Evolutionary conservation across 768 basidiomycete genomes (phyloP), one percentile per base, ranked within the genome.

Genomic region (Calvatia gigantea): DNA sequence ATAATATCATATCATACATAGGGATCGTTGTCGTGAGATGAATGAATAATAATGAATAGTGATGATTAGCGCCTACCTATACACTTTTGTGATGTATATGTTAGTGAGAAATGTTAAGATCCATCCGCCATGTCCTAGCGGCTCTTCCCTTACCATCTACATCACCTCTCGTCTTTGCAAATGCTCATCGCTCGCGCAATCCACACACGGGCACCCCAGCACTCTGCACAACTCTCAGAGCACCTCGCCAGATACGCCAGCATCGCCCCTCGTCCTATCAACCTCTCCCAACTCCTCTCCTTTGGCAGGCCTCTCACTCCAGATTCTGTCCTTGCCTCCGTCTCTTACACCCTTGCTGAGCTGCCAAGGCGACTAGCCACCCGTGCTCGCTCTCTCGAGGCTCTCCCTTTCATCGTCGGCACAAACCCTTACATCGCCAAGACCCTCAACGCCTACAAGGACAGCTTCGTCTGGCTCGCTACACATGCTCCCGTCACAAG

Each of bases 351-450:
- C 0, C 77, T 89, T 12, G 77, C 83, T 2, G 91, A 93, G 67
- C 83, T 93, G 14, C 91, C 92, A 19, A 78, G 85, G 17, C 77
- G 90, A 49, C 78, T 94, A 29, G 89, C 88, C 1, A 82, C 80
- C 54, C 84, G 91, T 11, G 85, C 90, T 41, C 81, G 81, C 29
- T 85, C 84, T 19, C 74, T 94, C 47, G 89, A 93, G 65, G 71
- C 78, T 0, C 77, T 94, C 29, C 91, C 91, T 0, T 94, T 88
- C 70, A 94, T 94, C 35, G 92, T 93, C 46, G 92, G 90, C 19
- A 91, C 88, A 49, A 94, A 94, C 67, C 91, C 91, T 12, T 91
- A 89, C 69, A 81, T 94, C n/a, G 78, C 87, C 3, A 83, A 80
- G 54, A 84, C 83, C 11, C 75, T 91, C 57, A 73, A 84, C 53